Conservation (phyloP, 2,329 filamentous ascomycete genomes). For the Colletotrichum lindemuthianum region DNA sequence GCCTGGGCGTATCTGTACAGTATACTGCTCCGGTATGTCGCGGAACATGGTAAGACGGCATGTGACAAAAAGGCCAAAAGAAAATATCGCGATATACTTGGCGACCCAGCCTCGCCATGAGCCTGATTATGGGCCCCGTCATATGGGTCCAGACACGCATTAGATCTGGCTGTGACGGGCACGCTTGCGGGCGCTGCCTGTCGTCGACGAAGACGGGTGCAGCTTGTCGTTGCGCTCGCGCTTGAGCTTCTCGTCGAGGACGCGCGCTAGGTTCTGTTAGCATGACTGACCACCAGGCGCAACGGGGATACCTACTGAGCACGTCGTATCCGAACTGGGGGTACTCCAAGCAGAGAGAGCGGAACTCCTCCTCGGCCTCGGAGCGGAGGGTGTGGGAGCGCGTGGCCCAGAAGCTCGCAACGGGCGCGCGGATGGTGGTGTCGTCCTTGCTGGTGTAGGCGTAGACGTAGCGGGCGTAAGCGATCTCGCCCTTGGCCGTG, state of each 20-base stretch:
- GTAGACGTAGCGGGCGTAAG: conserved; percentile 92
- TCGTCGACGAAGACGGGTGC: conserved; percentile 53
- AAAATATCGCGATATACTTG: background rate
- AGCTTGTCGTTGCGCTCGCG: conserved; percentile 69
- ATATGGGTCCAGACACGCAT: too few species aligned
- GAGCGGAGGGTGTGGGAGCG: conserved; percentile 82
- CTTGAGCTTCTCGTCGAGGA: conserved; percentile 74
- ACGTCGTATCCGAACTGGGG: conserved; percentile 95
- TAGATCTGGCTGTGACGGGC: conserved; percentile 58
- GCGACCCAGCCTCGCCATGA: background rate
- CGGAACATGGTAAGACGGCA: too few species aligned
- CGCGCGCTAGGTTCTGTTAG: conserved; percentile 58
- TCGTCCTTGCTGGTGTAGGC: conserved; percentile 77
- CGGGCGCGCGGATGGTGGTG: conserved; percentile 78
- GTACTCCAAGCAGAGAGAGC: conserved; percentile 84
- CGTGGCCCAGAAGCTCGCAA: conserved; percentile 91
- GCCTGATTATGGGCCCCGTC: background rate
- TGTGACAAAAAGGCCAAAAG: too few species aligned
- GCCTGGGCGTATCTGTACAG: too few species aligned
- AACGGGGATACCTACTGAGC: conserved; percentile 65
- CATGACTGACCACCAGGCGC: background rate
- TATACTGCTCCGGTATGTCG: too few species aligned
- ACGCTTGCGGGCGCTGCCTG: conserved; percentile 65
- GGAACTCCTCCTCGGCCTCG: conserved; percentile 89
- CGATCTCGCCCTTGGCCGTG: conserved; percentile 88